Conservation (phyloP, 2,329 filamentous ascomycete genomes). For the Spiromastix sp. region DNA sequence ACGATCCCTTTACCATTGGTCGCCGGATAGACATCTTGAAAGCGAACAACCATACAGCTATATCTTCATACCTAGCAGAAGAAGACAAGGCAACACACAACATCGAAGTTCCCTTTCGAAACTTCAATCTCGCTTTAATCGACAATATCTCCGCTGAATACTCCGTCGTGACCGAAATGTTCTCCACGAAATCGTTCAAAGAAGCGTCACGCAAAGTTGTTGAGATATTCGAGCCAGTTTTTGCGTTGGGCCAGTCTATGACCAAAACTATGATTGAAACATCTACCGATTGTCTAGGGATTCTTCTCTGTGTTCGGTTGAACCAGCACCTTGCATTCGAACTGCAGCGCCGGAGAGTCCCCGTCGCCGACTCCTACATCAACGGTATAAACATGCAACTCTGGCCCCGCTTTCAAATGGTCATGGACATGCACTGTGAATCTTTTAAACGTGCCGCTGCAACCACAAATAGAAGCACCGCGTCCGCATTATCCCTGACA, state of each 20-base stretch:
- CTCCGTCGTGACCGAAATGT: conserved; percentile 84
- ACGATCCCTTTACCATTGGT: conserved; percentile 84
- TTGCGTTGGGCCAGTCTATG: conserved; percentile 67
- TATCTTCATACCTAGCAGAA: conserved; percentile 83
- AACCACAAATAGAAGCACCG: conserved; percentile 37
- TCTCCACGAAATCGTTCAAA: conserved; percentile 65
- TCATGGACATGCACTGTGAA: conserved; percentile 89
- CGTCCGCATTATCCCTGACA: conserved; percentile 46
- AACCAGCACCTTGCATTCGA: conserved; percentile 94
- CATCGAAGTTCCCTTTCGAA: conserved; percentile 80
- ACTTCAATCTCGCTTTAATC: conserved; percentile 86
- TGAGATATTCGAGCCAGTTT: conserved; percentile 82
- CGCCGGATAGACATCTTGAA: conserved; percentile 74
- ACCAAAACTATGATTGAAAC: conserved; percentile 67
- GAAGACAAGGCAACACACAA: conserved; percentile 81
- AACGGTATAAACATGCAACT: conserved; percentile 93
- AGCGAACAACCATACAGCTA: conserved; percentile 59
- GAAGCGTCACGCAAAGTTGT: conserved; percentile 73
- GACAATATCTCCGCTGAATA: conserved; percentile 95
- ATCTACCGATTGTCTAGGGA: conserved; percentile 73
- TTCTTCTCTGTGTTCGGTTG: conserved; percentile 81
- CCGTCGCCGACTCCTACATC: conserved; percentile 79
- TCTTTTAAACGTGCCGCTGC: conserved; percentile 57
- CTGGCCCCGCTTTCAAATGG: conserved; percentile 88
- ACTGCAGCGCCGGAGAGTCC: conserved; percentile 81